phyloP scores from a whole-genome alignment of 805 yeast species.

The Yarrowia bubula region DNA sequence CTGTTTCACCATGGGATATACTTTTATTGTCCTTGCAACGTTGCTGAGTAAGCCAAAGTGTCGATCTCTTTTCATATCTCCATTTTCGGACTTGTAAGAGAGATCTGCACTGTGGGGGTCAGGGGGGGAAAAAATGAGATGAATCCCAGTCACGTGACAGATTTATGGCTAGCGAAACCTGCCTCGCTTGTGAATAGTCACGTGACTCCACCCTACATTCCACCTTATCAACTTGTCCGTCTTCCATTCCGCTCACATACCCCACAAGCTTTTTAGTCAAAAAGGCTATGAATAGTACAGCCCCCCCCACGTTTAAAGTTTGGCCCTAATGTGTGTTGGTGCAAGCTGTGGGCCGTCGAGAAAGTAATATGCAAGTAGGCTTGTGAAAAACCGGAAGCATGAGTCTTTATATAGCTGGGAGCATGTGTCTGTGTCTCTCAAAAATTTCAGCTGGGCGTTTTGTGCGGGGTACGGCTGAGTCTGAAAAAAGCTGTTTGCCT shows the following conservation, averaged over 20 bases:
- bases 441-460: too few relatives aligned
- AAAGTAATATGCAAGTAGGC: too few relatives aligned
- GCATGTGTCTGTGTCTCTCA: not conserved
- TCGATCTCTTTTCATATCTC: slow-evolving; percentile 6
- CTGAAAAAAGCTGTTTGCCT: not conserved
- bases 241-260: not conserved
- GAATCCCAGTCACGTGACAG: not conserved
- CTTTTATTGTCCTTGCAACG: not conserved
- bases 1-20: not conserved
- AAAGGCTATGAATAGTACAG: not conserved
- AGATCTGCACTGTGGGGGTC: not conserved
- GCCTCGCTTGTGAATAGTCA: too few relatives aligned
- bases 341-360: not conserved
- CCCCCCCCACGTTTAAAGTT: not conserved
- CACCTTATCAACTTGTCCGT: not conserved
- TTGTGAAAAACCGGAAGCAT: too few relatives aligned
- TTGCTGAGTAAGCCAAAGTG: not conserved
- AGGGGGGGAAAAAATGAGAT: not conserved
- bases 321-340: not conserved
- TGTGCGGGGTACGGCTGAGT: not conserved
- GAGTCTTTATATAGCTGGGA: too few relatives aligned
- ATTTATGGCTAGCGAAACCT: not conserved
- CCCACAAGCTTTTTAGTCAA: slow-evolving; percentile 20
- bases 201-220: not conserved
- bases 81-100: not conserved